Evolutionary conservation across 1,284 basidiomycete genomes (phyloP).

Genomic region (Leccinum fallax): DNA sequence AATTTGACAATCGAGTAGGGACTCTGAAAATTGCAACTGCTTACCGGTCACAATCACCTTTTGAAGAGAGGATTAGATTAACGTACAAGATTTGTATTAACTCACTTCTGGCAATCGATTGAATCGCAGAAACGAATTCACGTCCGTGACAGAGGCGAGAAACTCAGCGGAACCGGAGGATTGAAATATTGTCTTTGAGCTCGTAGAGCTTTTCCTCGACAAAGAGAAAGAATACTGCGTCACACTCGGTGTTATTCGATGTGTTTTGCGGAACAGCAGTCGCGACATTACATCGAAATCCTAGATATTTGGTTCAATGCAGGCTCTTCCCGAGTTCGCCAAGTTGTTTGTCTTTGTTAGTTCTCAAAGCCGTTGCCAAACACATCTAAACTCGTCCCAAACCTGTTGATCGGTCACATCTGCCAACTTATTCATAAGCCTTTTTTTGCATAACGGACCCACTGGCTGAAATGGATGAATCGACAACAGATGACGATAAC

Average conservation of each 20-base stretch:
- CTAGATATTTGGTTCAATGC: background rate
- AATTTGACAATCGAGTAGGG: background rate
- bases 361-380: constrained; percentile 27
- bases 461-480: constrained; percentile 57
- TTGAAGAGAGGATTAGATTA: constrained; percentile 3
- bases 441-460: constrained; percentile 29
- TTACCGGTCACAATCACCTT: constrained; percentile 58
- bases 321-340: background rate
- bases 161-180: constrained; percentile 46
- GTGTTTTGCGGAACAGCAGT: background rate
- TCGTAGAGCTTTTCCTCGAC: constrained; percentile 18
- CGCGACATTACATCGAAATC: constrained; percentile 16
- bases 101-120: constrained; percentile 55
- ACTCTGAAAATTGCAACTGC: constrained; percentile 4
- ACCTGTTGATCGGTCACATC: background rate
- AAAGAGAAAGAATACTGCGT: background rate
- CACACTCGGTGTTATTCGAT: background rate
- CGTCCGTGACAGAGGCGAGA: constrained; percentile 44
- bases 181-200: constrained; percentile 34
- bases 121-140: constrained; percentile 45
- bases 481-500: constrained; percentile 75
- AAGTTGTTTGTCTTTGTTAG: constrained; percentile 26
- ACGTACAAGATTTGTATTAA: background rate
- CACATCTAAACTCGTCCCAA: constrained; percentile 23
- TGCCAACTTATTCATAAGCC: background rate